These are phyloP conservation scores for Amoebophrya sp. DNA, from an alignment of 169 alveolate genomes.

Conservation along the genomic window DNA sequence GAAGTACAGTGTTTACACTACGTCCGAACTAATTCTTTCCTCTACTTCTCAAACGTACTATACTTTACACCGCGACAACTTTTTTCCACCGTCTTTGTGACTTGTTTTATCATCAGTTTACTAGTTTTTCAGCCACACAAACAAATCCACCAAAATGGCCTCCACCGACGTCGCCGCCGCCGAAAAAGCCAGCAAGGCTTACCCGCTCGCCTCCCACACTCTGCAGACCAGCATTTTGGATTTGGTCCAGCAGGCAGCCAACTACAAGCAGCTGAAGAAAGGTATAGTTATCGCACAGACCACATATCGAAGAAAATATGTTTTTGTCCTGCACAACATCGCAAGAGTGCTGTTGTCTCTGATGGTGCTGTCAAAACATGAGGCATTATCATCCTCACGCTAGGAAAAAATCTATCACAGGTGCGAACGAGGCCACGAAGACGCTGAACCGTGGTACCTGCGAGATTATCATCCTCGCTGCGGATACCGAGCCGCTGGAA, in stretches of 20 bases:
- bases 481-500: slow-evolving; percentile 99
- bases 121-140: neutral
- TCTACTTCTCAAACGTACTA: too few species aligned
- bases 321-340: too few species aligned
- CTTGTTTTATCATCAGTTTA: neutral
- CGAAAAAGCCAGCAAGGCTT: neutral
- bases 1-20: too few species aligned
- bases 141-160: neutral
- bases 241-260: slow-evolving; percentile 83
- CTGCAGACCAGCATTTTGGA: slow-evolving; percentile 54
- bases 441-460: slow-evolving; percentile 95
- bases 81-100: too few species aligned
- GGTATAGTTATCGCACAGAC: slow-evolving; percentile 81
- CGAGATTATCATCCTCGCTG: slow-evolving; percentile 95
- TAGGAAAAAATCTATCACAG: neutral
- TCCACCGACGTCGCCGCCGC: neutral
- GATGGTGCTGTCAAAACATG: too few species aligned
- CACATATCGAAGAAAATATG: slow-evolving; percentile 69
- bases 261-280: slow-evolving; percentile 86
- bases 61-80: too few species aligned
- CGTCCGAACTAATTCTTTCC: too few species aligned
- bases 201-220: neutral
- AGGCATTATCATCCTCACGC: too few species aligned
- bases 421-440: slow-evolving; percentile 76
- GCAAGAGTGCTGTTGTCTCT: too few species aligned